Percentiles rank a stretch among this genome's conserved stretches.
Evolutionary conservation across 139 green algal species (phyloP).

Genomic region (Tetradesmus obliquus): DNA sequence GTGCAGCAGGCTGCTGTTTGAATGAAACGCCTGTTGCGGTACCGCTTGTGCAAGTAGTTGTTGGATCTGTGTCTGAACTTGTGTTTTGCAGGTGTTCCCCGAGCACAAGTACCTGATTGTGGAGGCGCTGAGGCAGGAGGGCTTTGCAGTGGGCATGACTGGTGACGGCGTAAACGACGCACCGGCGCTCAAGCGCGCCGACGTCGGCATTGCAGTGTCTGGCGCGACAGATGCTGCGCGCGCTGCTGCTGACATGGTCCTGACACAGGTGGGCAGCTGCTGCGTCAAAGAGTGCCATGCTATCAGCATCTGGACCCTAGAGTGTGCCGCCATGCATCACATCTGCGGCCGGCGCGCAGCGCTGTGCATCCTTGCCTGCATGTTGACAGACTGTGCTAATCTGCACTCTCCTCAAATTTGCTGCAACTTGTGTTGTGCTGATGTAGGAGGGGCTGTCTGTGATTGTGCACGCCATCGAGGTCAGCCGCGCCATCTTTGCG

Average conservation of each 20-base stretch:
- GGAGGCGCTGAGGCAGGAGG: slow-evolving; percentile 75
- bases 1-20: neutral
- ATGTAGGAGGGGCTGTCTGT: slow-evolving; percentile 81
- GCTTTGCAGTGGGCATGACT: slow-evolving; percentile 88
- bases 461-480: slow-evolving; percentile 83
- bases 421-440: slow-evolving; percentile 91
- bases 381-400: slow-evolving; percentile 67
- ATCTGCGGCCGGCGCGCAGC: slow-evolving; percentile 63
- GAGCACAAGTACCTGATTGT: slow-evolving; percentile 82
- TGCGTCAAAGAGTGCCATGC: slow-evolving; percentile 93
- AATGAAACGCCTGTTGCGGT: slow-evolving; percentile 8
- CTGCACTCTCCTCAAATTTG: slow-evolving; percentile 84
- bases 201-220: slow-evolving; percentile 89
- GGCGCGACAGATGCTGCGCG: slow-evolving; percentile 88
- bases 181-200: slow-evolving; percentile 83
- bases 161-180: slow-evolving; percentile 95
- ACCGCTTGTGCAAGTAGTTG: slow-evolving; percentile 65
- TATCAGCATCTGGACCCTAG: slow-evolving; percentile 54
- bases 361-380: slow-evolving; percentile 72
- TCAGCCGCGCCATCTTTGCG: slow-evolving; percentile 83
- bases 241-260: slow-evolving; percentile 92
- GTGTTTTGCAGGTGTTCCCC: slow-evolving; percentile 40
- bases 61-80: slow-evolving; percentile 84
- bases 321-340: too few species aligned
- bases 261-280: slow-evolving; percentile 88